Conservation (phyloP, 805 yeast species). For the Komagataella kurtzmanii region DNA sequence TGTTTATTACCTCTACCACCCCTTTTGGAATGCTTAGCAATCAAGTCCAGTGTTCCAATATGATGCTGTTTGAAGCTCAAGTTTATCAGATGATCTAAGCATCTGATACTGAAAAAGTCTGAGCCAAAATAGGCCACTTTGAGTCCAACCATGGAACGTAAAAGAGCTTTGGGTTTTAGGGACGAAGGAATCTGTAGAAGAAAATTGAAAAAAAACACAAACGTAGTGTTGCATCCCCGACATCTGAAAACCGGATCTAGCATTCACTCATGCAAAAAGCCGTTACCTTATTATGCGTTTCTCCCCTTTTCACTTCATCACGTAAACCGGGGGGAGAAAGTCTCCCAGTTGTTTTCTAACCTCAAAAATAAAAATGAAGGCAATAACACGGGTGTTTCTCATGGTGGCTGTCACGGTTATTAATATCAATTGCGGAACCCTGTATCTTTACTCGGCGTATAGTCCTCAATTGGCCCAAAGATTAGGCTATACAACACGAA, state of each 20-base stretch:
- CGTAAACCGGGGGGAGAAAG: not conserved
- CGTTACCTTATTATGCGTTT: no score
- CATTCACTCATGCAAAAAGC: no score
- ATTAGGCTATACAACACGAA: conserved; percentile 45
- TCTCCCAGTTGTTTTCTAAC: no score
- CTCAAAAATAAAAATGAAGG: no score
- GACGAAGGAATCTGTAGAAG: not conserved
- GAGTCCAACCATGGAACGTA: conserved; percentile 4
- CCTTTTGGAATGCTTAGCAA: conserved; percentile 49
- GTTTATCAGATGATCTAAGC: conserved; percentile 26
- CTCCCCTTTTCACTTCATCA: not conserved
- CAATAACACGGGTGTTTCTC: not conserved
- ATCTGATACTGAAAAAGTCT: conserved; percentile 51
- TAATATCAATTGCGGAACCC: conserved; percentile 49
- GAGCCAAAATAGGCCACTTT: conserved; percentile 65
- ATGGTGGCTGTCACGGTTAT: not conserved
- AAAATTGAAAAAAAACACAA: not conserved
- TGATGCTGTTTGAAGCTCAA: not conserved
- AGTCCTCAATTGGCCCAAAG: conserved; percentile 62
- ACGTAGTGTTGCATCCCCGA: not conserved
- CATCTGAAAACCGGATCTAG: not conserved
- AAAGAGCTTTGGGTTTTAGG: not conserved
- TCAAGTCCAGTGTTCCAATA: conserved; percentile 32
- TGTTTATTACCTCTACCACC: conserved; percentile 43
- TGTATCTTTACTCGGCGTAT: conserved; percentile 63